Conservation (phyloP, 2,329 filamentous ascomycete genomes). For the Plenodomus lindquistii region DNA sequence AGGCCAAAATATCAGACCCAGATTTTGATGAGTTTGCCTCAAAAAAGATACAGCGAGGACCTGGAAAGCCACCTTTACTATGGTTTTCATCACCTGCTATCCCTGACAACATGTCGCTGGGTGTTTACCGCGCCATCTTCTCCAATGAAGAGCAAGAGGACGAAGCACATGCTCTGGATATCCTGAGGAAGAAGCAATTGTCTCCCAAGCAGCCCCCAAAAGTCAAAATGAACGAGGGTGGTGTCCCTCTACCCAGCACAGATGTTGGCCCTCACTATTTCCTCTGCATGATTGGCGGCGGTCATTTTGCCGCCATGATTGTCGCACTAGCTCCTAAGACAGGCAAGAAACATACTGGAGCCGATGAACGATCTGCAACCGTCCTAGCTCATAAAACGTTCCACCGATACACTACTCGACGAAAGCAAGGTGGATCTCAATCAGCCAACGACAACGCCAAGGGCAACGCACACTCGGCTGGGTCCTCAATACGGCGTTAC, state of each 20-base stretch:
- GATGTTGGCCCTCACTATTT: slow-evolving; percentile 84
- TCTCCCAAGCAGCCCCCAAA: slow-evolving; percentile 58
- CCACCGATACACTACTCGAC: slow-evolving; percentile 91
- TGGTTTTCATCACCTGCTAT: slow-evolving; percentile 83
- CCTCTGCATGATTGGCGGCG: slow-evolving; percentile 97
- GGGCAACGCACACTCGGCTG: slow-evolving; percentile 90
- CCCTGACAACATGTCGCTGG: slow-evolving; percentile 78
- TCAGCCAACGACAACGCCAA: slow-evolving; percentile 94
- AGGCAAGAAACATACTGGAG: slow-evolving; percentile 68
- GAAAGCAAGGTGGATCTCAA: slow-evolving; percentile 95
- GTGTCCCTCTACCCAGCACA: slow-evolving; percentile 59
- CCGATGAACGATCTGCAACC: slow-evolving; percentile 81
- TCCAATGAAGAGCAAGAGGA: slow-evolving; percentile 71
- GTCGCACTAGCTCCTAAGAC: slow-evolving; percentile 83
- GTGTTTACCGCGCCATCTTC: slow-evolving; percentile 83
- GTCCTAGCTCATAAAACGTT: slow-evolving; percentile 97
- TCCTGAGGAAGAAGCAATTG: slow-evolving; percentile 77
- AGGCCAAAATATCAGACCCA: slow-evolving; percentile 70
- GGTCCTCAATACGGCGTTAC: slow-evolving; percentile 85
- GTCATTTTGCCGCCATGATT: slow-evolving; percentile 96
- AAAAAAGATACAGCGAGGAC: slow-evolving; percentile 57
- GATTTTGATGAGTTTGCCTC: slow-evolving; percentile 54
- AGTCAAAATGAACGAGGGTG: slow-evolving; percentile 58
- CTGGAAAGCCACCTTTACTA: slow-evolving; percentile 73
- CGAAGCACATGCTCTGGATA: slow-evolving; percentile 63